Evolutionary conservation across 148 eudicot species (phyloP), one percentile per base, ranked within the genome.

Genomic region (Oxyria digyna): DNA sequence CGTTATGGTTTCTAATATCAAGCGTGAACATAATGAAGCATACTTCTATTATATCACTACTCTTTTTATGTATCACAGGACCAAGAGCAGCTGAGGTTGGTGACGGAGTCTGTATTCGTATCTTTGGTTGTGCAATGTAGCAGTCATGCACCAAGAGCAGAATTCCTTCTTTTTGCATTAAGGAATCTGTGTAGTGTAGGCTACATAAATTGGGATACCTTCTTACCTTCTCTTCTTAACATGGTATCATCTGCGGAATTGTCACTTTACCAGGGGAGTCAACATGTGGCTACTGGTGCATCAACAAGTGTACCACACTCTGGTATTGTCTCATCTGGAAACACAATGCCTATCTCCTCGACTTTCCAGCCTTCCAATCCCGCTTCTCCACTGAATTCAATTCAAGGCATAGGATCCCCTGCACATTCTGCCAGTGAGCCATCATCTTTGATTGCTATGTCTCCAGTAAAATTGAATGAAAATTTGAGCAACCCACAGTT

Each of bases 321-420:
- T 65, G 95, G 88, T 55, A 66, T 84, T 73, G 68, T 85, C 55
- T 85, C 85, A 43, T 67, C 86, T 18, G 73, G 96, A 32, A 78
- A 74, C 75, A 37, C 81, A 26, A 62, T 81, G 45, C 81, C 88
- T 35, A 72, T 73, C 75, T 72, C 89, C 55, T 78, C 96, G 42
- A 86, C 69, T 81, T 94, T 90, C 80, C 92, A 88, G 75, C 78
- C 89, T 74, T 73, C 89, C 76, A 88, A 69, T 80, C 92, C 97
- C 35, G 84, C 97, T 6, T 88, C 97, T 72, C 97, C 96, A 27
- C 80, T 94, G 79, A 83, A 77, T 72, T 81, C 91, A 42, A 77
- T 82, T 74, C 90, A 85, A 78, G 85, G 83, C 55, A 81, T 90
- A 74, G 98, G 96, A 73, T 93, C 98, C 65, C 98, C 98, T 76